Percentiles rank a stretch among this genome's conserved stretches.
Evolutionary conservation across 129 eudicot species (phyloP).

Genomic region (Flaveria brownii): DNA sequence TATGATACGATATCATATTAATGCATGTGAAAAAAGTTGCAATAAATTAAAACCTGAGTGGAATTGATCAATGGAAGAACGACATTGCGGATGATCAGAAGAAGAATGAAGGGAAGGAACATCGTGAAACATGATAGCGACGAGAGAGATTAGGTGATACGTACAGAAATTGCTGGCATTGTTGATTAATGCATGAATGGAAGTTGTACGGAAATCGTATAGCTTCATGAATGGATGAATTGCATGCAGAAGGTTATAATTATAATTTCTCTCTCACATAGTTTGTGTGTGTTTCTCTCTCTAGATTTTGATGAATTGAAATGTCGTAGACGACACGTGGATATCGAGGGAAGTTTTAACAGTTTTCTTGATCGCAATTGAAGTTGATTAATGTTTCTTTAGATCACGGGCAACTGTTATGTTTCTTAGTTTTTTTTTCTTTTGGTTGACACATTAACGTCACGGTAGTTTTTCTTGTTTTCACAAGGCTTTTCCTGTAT

Average conservation of each 20-base stretch:
- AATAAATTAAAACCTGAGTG: conserved; percentile 19
- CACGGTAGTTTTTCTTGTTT: no score
- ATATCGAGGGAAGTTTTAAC: background rate
- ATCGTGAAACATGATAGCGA: conserved; percentile 57
- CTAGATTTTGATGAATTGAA: conserved; percentile 10
- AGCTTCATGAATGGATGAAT: conserved; percentile 17
- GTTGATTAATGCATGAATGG: conserved; percentile 16
- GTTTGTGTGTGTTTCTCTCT: conserved; percentile 22
- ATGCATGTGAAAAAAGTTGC: background rate
- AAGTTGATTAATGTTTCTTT: no score
- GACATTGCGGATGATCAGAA: conserved; percentile 30
- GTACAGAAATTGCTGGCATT: background rate
- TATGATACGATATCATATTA: no score
- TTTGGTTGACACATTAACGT: no score
- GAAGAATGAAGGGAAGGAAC: conserved; percentile 27
- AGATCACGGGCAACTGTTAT: no score
- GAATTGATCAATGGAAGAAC: conserved; percentile 38
- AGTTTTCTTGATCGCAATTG: no score
- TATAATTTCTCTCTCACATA: background rate
- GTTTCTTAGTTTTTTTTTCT: no score
- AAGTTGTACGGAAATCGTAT: background rate
- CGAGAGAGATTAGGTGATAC: conserved; percentile 10
- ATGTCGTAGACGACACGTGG: conserved; percentile 26
- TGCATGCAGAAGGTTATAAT: background rate
- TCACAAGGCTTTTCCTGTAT: no score